These are phyloP conservation scores for Turritis glabra DNA, from an alignment of 345 rosid species.

Conservation along the genomic window DNA sequence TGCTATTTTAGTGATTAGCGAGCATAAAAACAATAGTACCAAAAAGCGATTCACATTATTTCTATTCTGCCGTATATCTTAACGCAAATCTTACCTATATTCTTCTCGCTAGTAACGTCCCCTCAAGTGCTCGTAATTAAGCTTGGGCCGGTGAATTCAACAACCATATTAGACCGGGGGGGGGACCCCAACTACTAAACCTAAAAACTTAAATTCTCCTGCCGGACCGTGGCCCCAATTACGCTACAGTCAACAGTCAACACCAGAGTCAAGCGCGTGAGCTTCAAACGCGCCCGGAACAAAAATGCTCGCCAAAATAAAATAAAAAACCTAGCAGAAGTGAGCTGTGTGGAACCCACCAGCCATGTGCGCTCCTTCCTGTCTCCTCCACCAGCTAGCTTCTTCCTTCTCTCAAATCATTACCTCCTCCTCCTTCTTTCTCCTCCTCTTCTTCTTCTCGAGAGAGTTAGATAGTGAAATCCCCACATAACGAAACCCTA, in stretches of 20 bases:
- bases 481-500: not conserved
- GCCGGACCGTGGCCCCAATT: slow-evolving; percentile 28
- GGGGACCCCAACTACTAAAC: slow-evolving; percentile 16
- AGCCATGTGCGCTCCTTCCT: slow-evolving; percentile 93
- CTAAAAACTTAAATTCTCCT: slow-evolving; percentile 23
- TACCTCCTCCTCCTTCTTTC: not conserved
- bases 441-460: not conserved
- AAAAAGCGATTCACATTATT: too few species aligned
- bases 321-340: slow-evolving; percentile 12
- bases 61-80: too few species aligned
- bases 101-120: too few species aligned
- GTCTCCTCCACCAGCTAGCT: slow-evolving; percentile 99
- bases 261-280: slow-evolving; percentile 39
- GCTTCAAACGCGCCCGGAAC: slow-evolving; percentile 19
- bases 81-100: too few species aligned
- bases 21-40: too few species aligned
- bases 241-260: slow-evolving; percentile 34
- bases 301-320: not conserved
- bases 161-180: not conserved
- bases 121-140: not conserved
- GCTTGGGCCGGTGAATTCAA: not conserved
- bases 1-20: too few species aligned
- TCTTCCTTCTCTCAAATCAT: slow-evolving; percentile 26
- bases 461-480: not conserved
- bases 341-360: slow-evolving; percentile 84